Evolutionary conservation across 257 asterid genomes (phyloP).

Genomic region (Scutellaria baicalensis): DNA sequence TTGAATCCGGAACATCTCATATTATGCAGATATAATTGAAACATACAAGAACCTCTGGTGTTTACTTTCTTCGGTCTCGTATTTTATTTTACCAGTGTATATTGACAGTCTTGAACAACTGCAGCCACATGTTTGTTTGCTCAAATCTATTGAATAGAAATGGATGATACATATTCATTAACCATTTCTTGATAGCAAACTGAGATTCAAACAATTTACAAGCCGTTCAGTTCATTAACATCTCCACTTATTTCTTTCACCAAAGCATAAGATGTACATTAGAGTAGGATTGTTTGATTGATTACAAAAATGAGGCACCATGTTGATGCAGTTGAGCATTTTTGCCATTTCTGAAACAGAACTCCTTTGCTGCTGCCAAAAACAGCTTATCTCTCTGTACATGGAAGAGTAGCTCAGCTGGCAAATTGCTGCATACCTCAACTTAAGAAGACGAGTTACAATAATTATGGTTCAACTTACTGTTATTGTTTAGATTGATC

Average conservation of each 20-base stretch:
- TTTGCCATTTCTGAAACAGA: not conserved
- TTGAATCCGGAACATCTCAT: too few relatives aligned
- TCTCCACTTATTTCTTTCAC: not conserved
- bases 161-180: not conserved
- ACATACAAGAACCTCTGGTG: too few relatives aligned
- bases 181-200: not conserved
- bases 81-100: too few relatives aligned
- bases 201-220: too few relatives aligned
- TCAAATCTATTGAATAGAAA: not conserved
- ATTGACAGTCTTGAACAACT: conserved; percentile 56
- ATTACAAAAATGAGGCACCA: not conserved
- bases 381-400: not conserved
- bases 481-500: conserved; percentile 39
- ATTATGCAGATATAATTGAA: too few relatives aligned
- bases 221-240: too few relatives aligned
- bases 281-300: not conserved
- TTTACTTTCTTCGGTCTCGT: conserved; percentile 45
- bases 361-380: not conserved
- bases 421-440: not conserved
- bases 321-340: too few relatives aligned
- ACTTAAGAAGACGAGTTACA: not conserved
- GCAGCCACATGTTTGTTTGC: conserved; percentile 3
- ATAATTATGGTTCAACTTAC: not conserved
- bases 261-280: not conserved
- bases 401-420: not conserved